These are phyloP conservation scores for Aspergillus haitiensis DNA, from an alignment of 495 filamentous ascomycete genomes.

Conservation along the genomic window DNA sequence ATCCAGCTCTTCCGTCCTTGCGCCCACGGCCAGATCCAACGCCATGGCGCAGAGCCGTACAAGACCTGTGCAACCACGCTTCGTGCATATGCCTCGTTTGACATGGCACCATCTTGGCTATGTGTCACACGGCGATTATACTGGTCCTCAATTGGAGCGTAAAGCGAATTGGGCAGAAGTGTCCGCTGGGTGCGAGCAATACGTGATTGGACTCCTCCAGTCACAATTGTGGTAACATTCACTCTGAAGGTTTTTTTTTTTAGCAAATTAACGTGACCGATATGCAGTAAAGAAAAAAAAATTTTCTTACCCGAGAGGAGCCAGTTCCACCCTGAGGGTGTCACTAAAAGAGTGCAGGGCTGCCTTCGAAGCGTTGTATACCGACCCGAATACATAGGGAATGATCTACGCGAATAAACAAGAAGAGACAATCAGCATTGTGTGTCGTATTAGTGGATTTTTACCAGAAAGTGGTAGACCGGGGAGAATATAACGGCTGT, in stretches of 20 bases:
- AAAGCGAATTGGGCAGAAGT: conserved; percentile 51
- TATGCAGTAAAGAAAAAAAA: not conserved
- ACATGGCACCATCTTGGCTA: conserved; percentile 58
- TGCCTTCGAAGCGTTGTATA: conserved; percentile 66
- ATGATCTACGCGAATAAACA: conserved; percentile 37
- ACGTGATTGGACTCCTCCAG: conserved; percentile 60
- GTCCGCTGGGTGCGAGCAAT: conserved; percentile 54
- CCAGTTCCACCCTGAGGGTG: conserved; percentile 57
- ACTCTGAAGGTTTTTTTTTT: conserved; percentile 32
- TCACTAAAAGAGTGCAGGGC: conserved; percentile 62
- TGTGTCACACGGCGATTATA: conserved; percentile 55
- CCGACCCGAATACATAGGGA: conserved; percentile 55
- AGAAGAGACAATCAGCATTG: not conserved
- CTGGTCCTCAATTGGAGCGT: conserved; percentile 50
- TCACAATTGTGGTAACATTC: conserved; percentile 57
- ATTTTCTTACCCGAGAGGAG: conserved; percentile 43
- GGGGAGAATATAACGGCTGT: too few relatives aligned
- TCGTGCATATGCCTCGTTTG: conserved; percentile 52
- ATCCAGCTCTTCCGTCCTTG: conserved; percentile 47
- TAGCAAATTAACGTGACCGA: not conserved
- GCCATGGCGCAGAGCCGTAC: conserved; percentile 44
- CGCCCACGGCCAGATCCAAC: conserved; percentile 51
- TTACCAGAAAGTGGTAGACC: too few relatives aligned
- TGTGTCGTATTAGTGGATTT: not conserved
- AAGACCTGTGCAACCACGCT: conserved; percentile 58